Conservation (phyloP, 495 filamentous ascomycete genomes). For the Rhizodiscina lignyota region DNA sequence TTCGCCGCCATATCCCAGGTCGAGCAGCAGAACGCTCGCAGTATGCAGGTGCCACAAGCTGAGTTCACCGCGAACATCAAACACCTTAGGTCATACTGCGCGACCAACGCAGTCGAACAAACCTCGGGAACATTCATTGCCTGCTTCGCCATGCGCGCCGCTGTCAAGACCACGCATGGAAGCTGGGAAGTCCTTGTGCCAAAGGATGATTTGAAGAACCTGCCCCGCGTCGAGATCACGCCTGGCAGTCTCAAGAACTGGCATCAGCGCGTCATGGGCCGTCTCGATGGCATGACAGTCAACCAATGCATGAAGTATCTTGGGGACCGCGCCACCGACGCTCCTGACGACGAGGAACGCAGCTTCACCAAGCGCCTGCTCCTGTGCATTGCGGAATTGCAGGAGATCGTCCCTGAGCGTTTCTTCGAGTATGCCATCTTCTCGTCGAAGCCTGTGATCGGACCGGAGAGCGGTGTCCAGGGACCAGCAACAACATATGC, state of each 20-base stretch:
- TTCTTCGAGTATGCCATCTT: slow-evolving; percentile 32
- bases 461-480: slow-evolving; percentile 5
- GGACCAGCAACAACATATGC: slow-evolving; percentile 25
- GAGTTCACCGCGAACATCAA: slow-evolving; percentile 37
- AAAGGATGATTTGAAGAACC: slow-evolving; percentile 38
- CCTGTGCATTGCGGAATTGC: slow-evolving; percentile 25
- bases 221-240: slow-evolving; percentile 49
- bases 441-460: slow-evolving; percentile 27
- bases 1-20: slow-evolving; percentile 60
- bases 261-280: slow-evolving; percentile 33
- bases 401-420: slow-evolving; percentile 26
- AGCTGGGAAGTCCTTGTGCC: slow-evolving; percentile 55
- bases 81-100: slow-evolving; percentile 43
- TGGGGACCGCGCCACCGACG: slow-evolving; percentile 14
- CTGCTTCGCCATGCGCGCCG: slow-evolving; percentile 54
- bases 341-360: slow-evolving; percentile 16
- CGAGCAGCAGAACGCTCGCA: slow-evolving; percentile 43
- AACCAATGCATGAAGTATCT: slow-evolving; percentile 32
- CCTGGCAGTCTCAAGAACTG: slow-evolving; percentile 36
- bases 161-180: slow-evolving; percentile 32
- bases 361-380: slow-evolving; percentile 28
- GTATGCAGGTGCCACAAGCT: slow-evolving; percentile 49
- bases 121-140: slow-evolving; percentile 54
- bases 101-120: slow-evolving; percentile 28
- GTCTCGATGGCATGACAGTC: slow-evolving; percentile 42